phyloP scores from a whole-genome alignment of 345 rosid genomes.

The Nasturtium officinale region DNA sequence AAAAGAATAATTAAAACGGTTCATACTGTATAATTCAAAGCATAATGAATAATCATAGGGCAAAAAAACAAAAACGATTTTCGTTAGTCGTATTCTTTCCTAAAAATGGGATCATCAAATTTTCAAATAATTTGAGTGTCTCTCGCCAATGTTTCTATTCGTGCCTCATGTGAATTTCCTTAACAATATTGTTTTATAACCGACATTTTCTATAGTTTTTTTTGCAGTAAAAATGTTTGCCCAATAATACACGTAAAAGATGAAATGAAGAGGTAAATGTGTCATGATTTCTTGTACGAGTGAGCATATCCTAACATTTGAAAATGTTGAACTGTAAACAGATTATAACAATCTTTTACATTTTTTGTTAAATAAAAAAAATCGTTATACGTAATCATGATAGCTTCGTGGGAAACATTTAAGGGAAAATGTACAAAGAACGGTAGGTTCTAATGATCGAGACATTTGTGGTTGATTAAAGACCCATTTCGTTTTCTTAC shows the following conservation, averaged over 20 bases:
- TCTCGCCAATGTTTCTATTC: not conserved
- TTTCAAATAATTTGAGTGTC: not conserved
- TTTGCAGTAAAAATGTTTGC: constrained; percentile 3
- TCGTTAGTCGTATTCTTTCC: not conserved
- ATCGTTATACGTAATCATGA: constrained; percentile 32
- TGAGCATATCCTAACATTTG: constrained; percentile 34
- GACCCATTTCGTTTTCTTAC: constrained; percentile 33
- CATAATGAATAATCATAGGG: not conserved
- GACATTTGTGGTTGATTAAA: constrained; percentile 32
- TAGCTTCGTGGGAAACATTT: constrained; percentile 38
- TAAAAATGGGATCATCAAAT: not conserved
- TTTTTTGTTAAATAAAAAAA: not conserved
- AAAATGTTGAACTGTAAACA: constrained; percentile 37
- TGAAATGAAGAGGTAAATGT: not conserved
- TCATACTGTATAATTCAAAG: too few relatives aligned
- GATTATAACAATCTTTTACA: constrained; percentile 39
- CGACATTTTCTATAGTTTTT: constrained; percentile 12
- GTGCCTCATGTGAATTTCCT: not conserved
- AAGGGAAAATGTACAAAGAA: constrained; percentile 32
- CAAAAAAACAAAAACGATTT: not conserved
- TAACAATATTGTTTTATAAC: not conserved
- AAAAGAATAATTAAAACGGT: too few relatives aligned
- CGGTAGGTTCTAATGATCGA: constrained; percentile 41
- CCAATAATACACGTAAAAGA: constrained; percentile 10
- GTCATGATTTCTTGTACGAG: constrained; percentile 38